Evolutionary conservation across 257 asterid species (phyloP).

Genomic region (Plantago ovata): DNA sequence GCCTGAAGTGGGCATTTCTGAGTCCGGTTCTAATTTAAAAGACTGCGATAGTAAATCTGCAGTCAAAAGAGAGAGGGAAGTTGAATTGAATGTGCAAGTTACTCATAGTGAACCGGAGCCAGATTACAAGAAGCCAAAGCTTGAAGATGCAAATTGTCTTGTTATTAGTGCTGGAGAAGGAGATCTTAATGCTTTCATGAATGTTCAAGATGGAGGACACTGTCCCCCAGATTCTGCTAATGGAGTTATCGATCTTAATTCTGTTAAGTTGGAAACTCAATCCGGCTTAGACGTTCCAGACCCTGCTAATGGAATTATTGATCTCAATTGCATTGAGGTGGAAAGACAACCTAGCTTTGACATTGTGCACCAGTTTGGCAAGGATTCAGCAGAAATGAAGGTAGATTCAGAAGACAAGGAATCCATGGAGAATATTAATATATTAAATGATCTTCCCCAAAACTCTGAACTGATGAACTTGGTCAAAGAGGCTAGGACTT

Average conservation of each 20-base stretch:
- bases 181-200: conserved; percentile 29
- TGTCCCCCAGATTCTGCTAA: conserved; percentile 33
- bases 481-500: conserved; percentile 78
- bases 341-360: conserved; percentile 48
- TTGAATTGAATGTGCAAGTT: conserved; percentile 68
- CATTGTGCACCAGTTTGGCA: conserved; percentile 26
- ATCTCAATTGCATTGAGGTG: conserved; percentile 38
- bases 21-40: conserved; percentile 29
- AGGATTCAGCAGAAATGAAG: conserved; percentile 30
- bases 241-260: conserved; percentile 43
- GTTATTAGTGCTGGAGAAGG: conserved; percentile 35
- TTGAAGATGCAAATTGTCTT: conserved; percentile 45
- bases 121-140: conserved; percentile 65
- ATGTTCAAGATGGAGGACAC: conserved; percentile 41
- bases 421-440: conserved; percentile 44
- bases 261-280: conserved; percentile 52
- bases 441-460: conserved; percentile 46
- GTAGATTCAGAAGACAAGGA: conserved; percentile 37
- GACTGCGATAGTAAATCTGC: conserved; percentile 34
- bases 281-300: conserved; percentile 28
- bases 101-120: conserved; percentile 59
- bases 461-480: conserved; percentile 70
- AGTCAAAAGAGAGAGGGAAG: conserved; percentile 59
- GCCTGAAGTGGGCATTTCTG: conserved; percentile 46
- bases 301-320: conserved; percentile 44